These are phyloP conservation scores for Phytophthora agathidicida DNA, from an alignment of 352 stramenopile species.

Conservation along the genomic window DNA sequence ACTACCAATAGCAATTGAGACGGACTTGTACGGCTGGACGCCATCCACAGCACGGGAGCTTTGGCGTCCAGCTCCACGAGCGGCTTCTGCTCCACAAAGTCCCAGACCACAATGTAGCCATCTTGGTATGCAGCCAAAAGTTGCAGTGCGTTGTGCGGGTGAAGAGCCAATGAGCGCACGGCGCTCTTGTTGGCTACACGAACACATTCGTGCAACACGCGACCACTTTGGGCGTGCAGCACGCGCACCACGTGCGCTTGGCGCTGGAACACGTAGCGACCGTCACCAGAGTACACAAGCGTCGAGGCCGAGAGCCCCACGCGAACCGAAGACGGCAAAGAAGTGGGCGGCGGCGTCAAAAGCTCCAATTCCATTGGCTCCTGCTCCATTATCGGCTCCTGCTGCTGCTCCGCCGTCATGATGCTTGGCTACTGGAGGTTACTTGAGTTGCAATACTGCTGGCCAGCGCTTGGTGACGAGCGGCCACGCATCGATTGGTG, in stretches of 20 bases:
- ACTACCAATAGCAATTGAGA: constrained; percentile 72
- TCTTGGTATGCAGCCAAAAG: constrained; percentile 74
- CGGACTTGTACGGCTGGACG: constrained; percentile 52
- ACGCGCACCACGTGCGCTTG: constrained; percentile 78
- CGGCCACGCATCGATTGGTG: too few species aligned
- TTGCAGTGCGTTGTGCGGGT: constrained; percentile 76
- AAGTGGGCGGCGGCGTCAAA: constrained; percentile 31
- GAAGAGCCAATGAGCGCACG: constrained; percentile 61
- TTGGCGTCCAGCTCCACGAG: constrained; percentile 58
- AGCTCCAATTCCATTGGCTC: constrained; percentile 34
- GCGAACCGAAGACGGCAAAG: neutral
- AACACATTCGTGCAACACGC: constrained; percentile 76
- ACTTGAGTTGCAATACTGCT: neutral
- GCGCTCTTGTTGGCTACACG: constrained; percentile 32
- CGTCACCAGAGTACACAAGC: constrained; percentile 70
- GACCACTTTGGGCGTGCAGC: constrained; percentile 71
- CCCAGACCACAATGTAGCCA: constrained; percentile 71
- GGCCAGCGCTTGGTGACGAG: too few species aligned
- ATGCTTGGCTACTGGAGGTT: neutral
- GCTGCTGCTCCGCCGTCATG: constrained; percentile 16
- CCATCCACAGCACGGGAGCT: constrained; percentile 73
- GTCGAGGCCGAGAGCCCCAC: constrained; percentile 20
- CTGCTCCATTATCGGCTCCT: constrained; percentile 3
- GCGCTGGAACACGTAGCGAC: constrained; percentile 81
- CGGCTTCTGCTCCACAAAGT: constrained; percentile 77